A percentile compares a stretch with the other conserved stretches of the same genome.
Conservation (phyloP, 441 rosid genomes). For the Raphanus hybrid region DNA sequence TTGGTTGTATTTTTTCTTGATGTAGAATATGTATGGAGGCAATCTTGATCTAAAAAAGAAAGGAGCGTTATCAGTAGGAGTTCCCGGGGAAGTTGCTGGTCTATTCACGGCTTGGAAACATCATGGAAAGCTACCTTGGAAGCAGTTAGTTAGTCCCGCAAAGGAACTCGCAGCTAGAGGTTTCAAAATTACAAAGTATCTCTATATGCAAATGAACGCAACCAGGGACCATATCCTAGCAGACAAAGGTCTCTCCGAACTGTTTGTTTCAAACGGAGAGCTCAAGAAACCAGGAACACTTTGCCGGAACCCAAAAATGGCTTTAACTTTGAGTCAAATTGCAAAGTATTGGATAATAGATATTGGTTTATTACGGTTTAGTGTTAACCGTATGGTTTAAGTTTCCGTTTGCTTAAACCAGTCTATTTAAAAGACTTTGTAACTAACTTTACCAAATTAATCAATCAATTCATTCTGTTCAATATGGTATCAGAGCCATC, state of each 20-base stretch:
- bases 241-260: constrained; percentile 52
- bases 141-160: constrained; percentile 50
- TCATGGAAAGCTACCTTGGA: constrained; percentile 59
- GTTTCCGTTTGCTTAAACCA: too few relatives aligned
- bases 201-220: constrained; percentile 53
- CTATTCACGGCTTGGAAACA: constrained; percentile 56
- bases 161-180: constrained; percentile 51
- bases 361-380: too few relatives aligned
- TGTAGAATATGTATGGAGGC: constrained; percentile 59
- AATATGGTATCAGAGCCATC: neutral
- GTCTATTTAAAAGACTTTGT: too few relatives aligned
- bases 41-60: constrained; percentile 45
- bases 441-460: too few relatives aligned
- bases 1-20: neutral
- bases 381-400: too few relatives aligned
- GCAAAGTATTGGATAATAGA: constrained; percentile 35
- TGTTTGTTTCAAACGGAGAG: constrained; percentile 50
- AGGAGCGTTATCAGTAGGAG: constrained; percentile 56
- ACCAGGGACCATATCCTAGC: constrained; percentile 45
- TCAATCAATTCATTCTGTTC: neutral
- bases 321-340: constrained; percentile 44
- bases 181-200: constrained; percentile 57
- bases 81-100: constrained; percentile 64
- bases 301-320: constrained; percentile 51
- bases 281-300: constrained; percentile 47